These are phyloP conservation scores for Salvia hispanica DNA, from an alignment of 257 asterid genomes.

Conservation along the genomic window DNA sequence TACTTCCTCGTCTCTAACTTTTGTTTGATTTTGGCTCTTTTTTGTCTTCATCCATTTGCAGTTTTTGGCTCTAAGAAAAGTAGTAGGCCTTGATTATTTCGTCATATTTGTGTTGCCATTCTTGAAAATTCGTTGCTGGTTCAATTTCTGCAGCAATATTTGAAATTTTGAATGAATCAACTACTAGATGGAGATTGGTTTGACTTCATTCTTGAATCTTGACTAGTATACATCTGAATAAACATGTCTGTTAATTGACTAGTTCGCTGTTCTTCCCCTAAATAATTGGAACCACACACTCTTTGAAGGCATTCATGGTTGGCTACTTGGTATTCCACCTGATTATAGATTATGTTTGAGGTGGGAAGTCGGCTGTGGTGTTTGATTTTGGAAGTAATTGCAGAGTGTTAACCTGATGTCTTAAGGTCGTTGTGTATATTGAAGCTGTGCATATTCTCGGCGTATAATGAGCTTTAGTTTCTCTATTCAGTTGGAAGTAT, in stretches of 20 bases:
- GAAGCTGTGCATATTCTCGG: not conserved
- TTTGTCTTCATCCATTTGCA: not conserved
- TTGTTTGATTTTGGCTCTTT: conserved; percentile 3
- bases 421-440: not conserved
- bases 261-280: conserved; percentile 7
- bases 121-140: conserved; percentile 24
- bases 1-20: not conserved
- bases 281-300: not conserved
- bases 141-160: not conserved
- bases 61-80: not conserved
- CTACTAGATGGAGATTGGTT: not conserved
- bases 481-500: not conserved
- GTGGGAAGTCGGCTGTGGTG: not conserved
- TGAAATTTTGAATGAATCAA: not conserved
- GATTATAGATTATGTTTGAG: not conserved
- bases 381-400: conserved; percentile 3
- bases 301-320: conserved; percentile 1
- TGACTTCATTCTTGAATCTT: not conserved
- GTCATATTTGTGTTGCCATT: conserved; percentile 25
- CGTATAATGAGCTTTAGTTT: not conserved
- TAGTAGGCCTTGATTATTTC: not conserved
- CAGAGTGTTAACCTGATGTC: not conserved
- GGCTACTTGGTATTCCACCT: not conserved
- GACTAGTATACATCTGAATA: conserved; percentile 4
- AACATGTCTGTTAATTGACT: not conserved